A percentile compares a stretch with the other conserved stretches of the same genome.
These are phyloP conservation scores for Monosporozyma siamensis DNA, from an alignment of 805 yeast species.

Conservation along the genomic window DNA sequence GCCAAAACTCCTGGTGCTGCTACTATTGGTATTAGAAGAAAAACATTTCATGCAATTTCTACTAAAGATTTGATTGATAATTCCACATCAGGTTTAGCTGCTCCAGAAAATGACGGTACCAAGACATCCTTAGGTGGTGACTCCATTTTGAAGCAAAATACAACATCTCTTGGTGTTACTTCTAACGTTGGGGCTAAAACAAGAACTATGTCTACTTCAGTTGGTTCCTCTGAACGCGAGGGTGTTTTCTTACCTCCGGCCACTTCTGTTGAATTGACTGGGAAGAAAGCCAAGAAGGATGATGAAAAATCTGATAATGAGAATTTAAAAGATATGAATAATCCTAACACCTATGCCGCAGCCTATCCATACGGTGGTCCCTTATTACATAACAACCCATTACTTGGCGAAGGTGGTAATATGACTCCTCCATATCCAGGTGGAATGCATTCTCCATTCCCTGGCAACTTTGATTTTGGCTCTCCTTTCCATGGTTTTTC, in stretches of 20 bases:
- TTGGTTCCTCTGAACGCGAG: slow-evolving; percentile 13
- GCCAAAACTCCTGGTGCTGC: slow-evolving; percentile 11
- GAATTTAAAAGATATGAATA: slow-evolving; percentile 7
- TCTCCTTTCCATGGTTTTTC: slow-evolving; percentile 29
- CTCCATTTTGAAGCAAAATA: background rate
- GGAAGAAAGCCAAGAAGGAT: slow-evolving; percentile 10
- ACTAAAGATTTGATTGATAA: slow-evolving; percentile 14
- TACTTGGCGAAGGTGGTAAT: slow-evolving; percentile 19
- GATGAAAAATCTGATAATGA: slow-evolving; percentile 4
- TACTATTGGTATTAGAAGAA: slow-evolving; percentile 24
- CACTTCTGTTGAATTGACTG: background rate
- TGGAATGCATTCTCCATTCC: slow-evolving; percentile 27
- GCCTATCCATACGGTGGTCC: slow-evolving; percentile 30
- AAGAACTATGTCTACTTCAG: slow-evolving; percentile 26
- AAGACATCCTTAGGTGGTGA: slow-evolving; percentile 1
- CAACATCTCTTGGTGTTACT: slow-evolving; percentile 4
- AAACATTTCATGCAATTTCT: slow-evolving; percentile 27
- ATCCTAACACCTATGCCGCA: slow-evolving; percentile 21
- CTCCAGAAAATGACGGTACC: slow-evolving; percentile 1
- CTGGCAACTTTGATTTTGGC: slow-evolving; percentile 26
- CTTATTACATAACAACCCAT: slow-evolving; percentile 24
- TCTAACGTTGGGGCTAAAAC: slow-evolving; percentile 10
- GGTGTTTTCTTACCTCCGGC: slow-evolving; percentile 8
- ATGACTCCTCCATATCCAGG: slow-evolving; percentile 12
- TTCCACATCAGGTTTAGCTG: slow-evolving; percentile 3